phyloP scores from a whole-genome alignment of 139 green algal species.

The Ettlia oleoabundans region DNA sequence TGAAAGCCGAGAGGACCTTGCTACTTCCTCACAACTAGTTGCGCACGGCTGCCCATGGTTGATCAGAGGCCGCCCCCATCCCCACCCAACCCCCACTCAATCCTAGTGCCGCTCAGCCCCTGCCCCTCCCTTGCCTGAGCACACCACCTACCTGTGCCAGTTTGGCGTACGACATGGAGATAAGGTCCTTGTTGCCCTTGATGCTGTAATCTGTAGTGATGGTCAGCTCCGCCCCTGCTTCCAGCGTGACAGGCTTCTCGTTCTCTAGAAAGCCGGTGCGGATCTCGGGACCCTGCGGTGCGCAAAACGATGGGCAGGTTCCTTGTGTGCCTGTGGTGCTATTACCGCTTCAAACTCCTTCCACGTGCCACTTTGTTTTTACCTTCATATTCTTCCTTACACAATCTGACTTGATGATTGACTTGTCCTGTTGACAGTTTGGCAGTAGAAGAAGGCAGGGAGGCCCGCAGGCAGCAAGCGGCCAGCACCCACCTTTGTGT shows the following conservation, averaged over 20 bases:
- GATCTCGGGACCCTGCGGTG: conserved; percentile 94
- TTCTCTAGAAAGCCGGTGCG: conserved; percentile 94
- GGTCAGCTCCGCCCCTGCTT: conserved; percentile 81
- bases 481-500: conserved; percentile 89
- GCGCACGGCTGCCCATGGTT: no score
- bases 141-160: conserved; percentile 53
- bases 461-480: no score
- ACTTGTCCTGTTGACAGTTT: no score
- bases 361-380: no score
- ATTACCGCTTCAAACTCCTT: no score
- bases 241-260: conserved; percentile 84
- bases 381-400: no score
- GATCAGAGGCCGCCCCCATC: no score
- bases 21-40: no score
- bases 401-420: no score
- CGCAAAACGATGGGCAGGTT: not conserved
- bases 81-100: not conserved
- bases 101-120: not conserved
- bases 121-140: not conserved
- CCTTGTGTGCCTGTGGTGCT: no score
- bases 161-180: conserved; percentile 94
- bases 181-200: conserved; percentile 80
- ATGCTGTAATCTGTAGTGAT: conserved; percentile 94
- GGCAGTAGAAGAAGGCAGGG: no score
- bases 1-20: no score